Base-by-base conservation (phyloP, 2,329 filamentous ascomycete species). In the Fusarium sp. region DNA sequence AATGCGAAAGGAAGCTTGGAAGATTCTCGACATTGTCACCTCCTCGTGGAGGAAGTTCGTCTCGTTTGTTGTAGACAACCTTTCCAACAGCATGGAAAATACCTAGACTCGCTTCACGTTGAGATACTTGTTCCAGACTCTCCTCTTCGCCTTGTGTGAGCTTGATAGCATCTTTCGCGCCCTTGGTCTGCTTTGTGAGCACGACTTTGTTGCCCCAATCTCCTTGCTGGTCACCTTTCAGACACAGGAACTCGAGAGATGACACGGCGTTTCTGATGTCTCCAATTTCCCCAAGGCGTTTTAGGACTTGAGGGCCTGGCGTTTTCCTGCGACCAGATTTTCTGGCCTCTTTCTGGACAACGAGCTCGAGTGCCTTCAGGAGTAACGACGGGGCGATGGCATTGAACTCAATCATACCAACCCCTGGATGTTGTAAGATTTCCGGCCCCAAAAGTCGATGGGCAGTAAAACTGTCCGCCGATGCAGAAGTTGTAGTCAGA, bases 71-170 rank as follows among this genome's bases (percentile, higher is more conserved):
- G 84, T 98, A 97, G 2, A 98, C 92, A 5, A 99, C 94, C 80
- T 96, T 98, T 7, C 96, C 96, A 18, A 98, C 93, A 1, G 96
- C 95, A 81, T 99, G 96, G 79, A 99, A 99, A 57, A 99, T 94
- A 3, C 96, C 96, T 6, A 99, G 86, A 71, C 92, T 97, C 21
- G 93, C 92, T 83, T 98, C 96, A 63, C 96, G 90, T 78, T 95
- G 94, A 2, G 93, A 94, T 28, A 98, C 89, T 67, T 96, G 85
- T 78, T 94, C 90, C 15, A 98, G 82, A 9, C 91, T 95, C 71
- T 97, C 92, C 66, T 89, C 86, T 81, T 98, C 96, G 78, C 92
- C 91, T 69, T 89, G 88, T 0, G 95, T 97, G 65, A 97, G 82
- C 7, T 84, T 83, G 13, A 90, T 85, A 25, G 82, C 82, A 50